A percentile compares a stretch with the other conserved stretches of the same genome.
phyloP scores from a whole-genome alignment of 306 rosid genomes.

The Leucaena leucocephala region DNA sequence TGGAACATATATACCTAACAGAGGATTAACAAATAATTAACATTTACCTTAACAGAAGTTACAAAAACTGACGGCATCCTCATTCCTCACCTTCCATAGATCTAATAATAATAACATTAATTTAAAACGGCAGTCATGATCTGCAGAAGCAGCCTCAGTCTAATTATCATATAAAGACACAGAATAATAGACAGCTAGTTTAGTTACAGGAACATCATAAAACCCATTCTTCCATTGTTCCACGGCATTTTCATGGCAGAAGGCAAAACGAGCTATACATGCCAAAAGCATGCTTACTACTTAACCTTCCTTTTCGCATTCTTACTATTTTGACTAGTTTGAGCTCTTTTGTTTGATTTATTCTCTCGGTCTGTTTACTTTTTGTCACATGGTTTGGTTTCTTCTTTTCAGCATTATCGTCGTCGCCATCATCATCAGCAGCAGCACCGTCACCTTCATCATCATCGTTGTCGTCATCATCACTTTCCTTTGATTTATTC shows the following conservation, averaged over 20 bases:
- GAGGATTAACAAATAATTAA: conserved; percentile 1
- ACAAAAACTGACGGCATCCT: conserved; percentile 34
- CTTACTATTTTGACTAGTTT: conserved; percentile 48
- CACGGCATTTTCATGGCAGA: conserved; percentile 6
- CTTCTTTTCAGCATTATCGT: conserved; percentile 40
- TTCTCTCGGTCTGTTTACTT: conserved; percentile 41
- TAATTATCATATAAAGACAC: not conserved
- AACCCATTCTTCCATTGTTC: conserved; percentile 27
- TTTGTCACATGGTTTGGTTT: conserved; percentile 33
- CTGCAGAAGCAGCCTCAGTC: not conserved
- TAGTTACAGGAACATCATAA: conserved; percentile 24
- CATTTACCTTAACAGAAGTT: conserved; percentile 12
- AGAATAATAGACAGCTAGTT: not conserved
- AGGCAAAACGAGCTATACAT: too few species aligned
- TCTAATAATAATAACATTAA: not conserved
- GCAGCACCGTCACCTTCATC: conserved; percentile 10
- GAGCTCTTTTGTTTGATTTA: conserved; percentile 53
- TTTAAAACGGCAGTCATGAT: conserved; percentile 24
- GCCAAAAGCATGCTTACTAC: conserved; percentile 42
- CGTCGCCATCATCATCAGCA: conserved; percentile 32
- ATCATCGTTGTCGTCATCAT: conserved; percentile 39
- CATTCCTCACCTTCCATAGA: conserved; percentile 10
- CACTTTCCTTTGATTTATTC: conserved; percentile 55
- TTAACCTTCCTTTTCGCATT: conserved; percentile 56
- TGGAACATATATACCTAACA: not conserved